Evolutionary conservation across 2,329 filamentous ascomycete species (phyloP).

Genomic region (Talaromyces sp.): DNA sequence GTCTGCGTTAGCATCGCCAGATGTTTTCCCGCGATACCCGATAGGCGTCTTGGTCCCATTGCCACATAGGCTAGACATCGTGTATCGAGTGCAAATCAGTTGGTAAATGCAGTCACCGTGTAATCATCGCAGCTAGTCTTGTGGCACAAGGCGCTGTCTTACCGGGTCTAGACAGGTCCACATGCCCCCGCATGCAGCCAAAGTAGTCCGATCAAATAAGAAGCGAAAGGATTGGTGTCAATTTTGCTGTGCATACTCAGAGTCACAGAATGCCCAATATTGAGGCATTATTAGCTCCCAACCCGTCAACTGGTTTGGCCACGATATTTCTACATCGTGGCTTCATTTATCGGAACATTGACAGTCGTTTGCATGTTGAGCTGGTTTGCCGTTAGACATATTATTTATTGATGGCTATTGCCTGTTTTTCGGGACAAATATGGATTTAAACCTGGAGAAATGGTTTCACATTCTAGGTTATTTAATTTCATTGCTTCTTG

Average conservation of each 20-base stretch:
- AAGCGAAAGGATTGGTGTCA: not conserved
- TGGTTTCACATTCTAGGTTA: not conserved
- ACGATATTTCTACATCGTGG: not conserved
- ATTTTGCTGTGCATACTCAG: not conserved
- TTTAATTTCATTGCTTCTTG: conserved; percentile 19
- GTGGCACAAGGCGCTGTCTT: not conserved
- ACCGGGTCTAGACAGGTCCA: not conserved
- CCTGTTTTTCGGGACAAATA: not conserved
- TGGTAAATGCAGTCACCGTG: not conserved
- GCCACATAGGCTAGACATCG: not conserved
- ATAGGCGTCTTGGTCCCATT: not conserved
- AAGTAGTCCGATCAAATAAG: not conserved
- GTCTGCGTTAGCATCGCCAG: not conserved
- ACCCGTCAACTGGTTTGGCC: not conserved
- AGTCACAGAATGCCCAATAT: not conserved
- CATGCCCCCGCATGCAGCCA: not conserved
- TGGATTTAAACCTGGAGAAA: not conserved
- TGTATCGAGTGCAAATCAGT: not conserved
- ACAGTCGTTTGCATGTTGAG: not conserved
- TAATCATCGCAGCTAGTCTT: not conserved
- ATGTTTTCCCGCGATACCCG: not conserved
- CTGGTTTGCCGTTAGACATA: not conserved
- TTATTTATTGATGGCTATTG: not conserved
- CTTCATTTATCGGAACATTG: not conserved
- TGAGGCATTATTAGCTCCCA: not conserved